These are phyloP conservation scores for Aspergillus tamarii DNA, from an alignment of 2,329 filamentous ascomycete genomes.

Conservation along the genomic window DNA sequence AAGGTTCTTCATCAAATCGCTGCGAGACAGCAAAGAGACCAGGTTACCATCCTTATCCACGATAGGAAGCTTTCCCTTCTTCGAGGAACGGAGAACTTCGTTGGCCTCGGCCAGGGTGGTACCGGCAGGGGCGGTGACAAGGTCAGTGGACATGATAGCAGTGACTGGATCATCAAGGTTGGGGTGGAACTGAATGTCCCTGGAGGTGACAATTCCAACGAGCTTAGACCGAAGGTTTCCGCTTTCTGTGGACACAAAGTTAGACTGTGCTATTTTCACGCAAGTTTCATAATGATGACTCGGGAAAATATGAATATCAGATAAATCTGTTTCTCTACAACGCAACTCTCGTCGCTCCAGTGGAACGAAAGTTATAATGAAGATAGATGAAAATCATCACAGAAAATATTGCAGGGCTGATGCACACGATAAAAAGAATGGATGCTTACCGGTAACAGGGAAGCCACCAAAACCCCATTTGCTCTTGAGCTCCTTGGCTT, in stretches of 20 bases:
- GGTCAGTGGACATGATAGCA: constrained; percentile 92
- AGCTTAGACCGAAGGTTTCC: constrained; percentile 95
- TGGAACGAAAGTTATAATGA: constrained; percentile 99
- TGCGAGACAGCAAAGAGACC: constrained; percentile 88
- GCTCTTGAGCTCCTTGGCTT: constrained; percentile 91
- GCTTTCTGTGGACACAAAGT: constrained; percentile 64
- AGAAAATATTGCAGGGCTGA: constrained; percentile 23
- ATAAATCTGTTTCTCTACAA: constrained; percentile 72
- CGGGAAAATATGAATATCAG: constrained; percentile 43
- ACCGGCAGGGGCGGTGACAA: constrained; percentile 83
- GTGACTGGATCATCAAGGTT: constrained; percentile 73
- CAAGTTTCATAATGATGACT: constrained; percentile 16
- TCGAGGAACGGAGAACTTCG: constrained; percentile 87
- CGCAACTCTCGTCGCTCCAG: constrained; percentile 85
- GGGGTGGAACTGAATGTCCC: constrained; percentile 96
- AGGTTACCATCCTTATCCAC: constrained; percentile 83
- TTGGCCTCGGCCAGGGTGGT: constrained; percentile 89
- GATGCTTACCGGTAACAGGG: constrained; percentile 88
- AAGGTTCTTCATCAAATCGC: constrained; percentile 97
- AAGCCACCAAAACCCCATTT: constrained; percentile 99
- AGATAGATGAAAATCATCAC: constrained; percentile 73
- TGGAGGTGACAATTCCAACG: constrained; percentile 94
- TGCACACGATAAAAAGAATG: constrained; percentile 22
- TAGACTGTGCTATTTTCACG: constrained; percentile 17
- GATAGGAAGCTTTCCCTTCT: constrained; percentile 97